Evolutionary conservation across 768 basidiomycete species (phyloP).

Genomic region (Suillus subaureus): DNA sequence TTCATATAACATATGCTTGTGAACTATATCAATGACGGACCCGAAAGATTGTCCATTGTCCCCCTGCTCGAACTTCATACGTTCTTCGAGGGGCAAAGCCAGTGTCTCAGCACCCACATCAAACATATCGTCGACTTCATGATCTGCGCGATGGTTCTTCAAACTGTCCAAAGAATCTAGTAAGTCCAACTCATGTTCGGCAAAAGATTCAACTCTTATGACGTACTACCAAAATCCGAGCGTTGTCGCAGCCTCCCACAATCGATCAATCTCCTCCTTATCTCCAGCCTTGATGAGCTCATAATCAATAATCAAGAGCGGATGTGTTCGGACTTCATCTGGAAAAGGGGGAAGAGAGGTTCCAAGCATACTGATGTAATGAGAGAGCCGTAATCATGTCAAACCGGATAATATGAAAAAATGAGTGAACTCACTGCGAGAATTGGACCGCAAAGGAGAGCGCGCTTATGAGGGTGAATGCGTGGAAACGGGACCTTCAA

Average conservation of each 20-base stretch:
- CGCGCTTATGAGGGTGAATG: neutral
- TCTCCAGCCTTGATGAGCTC: constrained; percentile 37
- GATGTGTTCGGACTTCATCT: constrained; percentile 43
- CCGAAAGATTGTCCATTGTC: constrained; percentile 44
- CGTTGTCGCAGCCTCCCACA: constrained; percentile 50
- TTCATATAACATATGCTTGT: neutral
- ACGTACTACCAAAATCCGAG: constrained; percentile 61
- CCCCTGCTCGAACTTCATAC: constrained; percentile 45
- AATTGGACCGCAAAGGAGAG: neutral
- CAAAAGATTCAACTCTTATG: neutral
- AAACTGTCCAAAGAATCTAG: constrained; percentile 28
- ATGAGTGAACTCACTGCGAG: neutral
- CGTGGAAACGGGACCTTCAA: neutral
- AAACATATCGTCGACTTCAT: constrained; percentile 42
- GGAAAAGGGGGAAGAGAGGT: constrained; percentile 45
- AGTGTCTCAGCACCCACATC: constrained; percentile 44
- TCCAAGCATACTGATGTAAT: constrained; percentile 34
- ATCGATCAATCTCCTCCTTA: constrained; percentile 39
- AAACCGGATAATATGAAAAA: neutral
- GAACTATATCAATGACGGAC: constrained; percentile 18
- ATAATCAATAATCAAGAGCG: constrained; percentile 49
- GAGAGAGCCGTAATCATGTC: neutral
- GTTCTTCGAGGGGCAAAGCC: constrained; percentile 43
- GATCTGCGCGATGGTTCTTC: constrained; percentile 45
- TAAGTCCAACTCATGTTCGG: neutral